phyloP scores from a whole-genome alignment of 148 eudicot genomes.

The Spergularia bocconei region DNA sequence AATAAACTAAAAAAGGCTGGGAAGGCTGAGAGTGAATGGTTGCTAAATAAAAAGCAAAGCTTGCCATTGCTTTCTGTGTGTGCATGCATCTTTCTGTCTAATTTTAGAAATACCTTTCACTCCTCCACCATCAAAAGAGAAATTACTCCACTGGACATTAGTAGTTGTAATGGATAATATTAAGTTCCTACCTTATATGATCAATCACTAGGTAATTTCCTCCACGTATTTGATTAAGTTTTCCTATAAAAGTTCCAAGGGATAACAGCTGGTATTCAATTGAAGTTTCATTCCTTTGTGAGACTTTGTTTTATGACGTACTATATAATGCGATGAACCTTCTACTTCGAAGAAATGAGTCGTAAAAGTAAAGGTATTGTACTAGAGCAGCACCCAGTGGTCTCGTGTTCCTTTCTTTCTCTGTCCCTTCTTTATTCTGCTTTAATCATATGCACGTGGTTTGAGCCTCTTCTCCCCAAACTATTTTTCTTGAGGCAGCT shows the following conservation, averaged over 20 bases:
- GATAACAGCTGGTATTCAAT: not conserved
- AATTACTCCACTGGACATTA: not conserved
- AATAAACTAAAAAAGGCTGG: not conserved
- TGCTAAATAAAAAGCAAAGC: not conserved
- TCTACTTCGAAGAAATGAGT: too few species aligned
- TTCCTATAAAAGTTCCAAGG: not conserved
- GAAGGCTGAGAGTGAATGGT: not conserved
- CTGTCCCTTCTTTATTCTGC: too few species aligned
- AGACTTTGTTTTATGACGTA: too few species aligned
- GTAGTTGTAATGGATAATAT: too few species aligned
- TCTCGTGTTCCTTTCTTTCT: too few species aligned
- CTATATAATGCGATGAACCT: too few species aligned
- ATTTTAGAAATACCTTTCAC: not conserved
- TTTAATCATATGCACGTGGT: too few species aligned
- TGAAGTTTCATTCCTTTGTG: not conserved
- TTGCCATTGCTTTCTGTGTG: not conserved
- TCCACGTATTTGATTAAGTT: too few species aligned
- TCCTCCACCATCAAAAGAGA: not conserved
- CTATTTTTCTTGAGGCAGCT: not conserved
- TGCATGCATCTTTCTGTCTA: not conserved
- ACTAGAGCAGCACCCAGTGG: too few species aligned
- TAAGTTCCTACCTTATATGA: too few species aligned
- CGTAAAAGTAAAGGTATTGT: too few species aligned
- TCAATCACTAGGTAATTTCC: too few species aligned
- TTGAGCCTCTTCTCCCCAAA: not conserved